Evolutionary conservation across 257 asterid species (phyloP), one percentile per base, ranked within the genome.

Genomic region (Solanum medicagineum): DNA sequence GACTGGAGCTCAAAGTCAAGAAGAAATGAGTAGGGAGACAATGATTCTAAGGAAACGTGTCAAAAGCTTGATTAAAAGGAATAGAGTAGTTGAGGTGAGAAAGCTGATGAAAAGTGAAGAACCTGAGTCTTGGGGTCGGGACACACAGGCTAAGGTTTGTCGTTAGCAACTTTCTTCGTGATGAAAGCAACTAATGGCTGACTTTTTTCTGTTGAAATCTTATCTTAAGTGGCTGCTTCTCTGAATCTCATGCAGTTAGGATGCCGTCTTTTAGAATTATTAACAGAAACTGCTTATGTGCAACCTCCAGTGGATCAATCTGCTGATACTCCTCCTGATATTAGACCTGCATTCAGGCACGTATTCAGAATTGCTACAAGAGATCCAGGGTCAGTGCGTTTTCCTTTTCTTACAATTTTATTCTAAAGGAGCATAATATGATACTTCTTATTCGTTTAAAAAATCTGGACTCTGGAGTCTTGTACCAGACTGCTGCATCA

Each of bases 261-360:
- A 87, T 96, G 98, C 88, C 92, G 94, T 86, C 94, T 96, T 86
- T 85, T 96, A 89, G 94, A 94, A 40, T 89, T 96, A 91, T 87
- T 96, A 68, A 92, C 91, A 15, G 97, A 93, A 90, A 93, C 95
- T 86, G 99, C 99, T 87, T 94, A 93, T 88, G 94, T 96, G 83
- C 98, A 92, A 90, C 93, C 95, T 83, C 95, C 98, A 63, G 92
- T 90, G 80, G 87, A 84, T 90, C 98, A 93, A 86, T 81, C 93
- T 71, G 97, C 92, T 84, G 99, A 95, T 85, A 81, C 89, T 56
- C 99, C 99, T 40, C 99, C 98, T 80, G 98, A 94, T 85, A 92
- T 96, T 80, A 94, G 98, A 65, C 99, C 99, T 85, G 99, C 99
- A 42, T 96, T 96, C 89, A 93, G 94, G 90, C 99, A 96, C 88